Evolutionary conservation across 202 grass and related monocot species (phyloP).

Genomic region (Panicum virgatum): DNA sequence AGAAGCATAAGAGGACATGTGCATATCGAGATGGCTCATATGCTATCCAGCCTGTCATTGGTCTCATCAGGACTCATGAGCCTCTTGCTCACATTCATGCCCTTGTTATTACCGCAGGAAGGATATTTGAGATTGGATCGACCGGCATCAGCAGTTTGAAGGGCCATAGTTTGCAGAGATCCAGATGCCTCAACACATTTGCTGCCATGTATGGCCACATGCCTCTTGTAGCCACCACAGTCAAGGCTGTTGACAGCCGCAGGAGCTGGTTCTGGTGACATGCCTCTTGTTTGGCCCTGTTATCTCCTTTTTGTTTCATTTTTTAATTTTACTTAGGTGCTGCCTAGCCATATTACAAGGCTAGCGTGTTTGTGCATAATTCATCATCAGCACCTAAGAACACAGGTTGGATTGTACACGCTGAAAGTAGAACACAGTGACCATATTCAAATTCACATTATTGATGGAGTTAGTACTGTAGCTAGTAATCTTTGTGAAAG

Average conservation of each 20-base stretch:
- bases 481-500: background rate
- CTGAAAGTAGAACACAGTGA: slow-evolving; percentile 1
- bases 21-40: background rate
- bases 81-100: background rate
- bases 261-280: slow-evolving; percentile 83
- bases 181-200: slow-evolving; percentile 72
- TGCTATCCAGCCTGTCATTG: background rate
- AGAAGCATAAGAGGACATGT: background rate
- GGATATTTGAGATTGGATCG: slow-evolving; percentile 87
- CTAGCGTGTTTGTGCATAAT: slow-evolving; percentile 45
- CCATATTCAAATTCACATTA: background rate
- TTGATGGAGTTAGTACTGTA: background rate
- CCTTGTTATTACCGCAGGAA: slow-evolving; percentile 55
- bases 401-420: slow-evolving; percentile 15
- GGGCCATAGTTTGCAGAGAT: slow-evolving; percentile 68
- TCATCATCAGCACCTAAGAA: slow-evolving; percentile 29
- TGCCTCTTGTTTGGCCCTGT: background rate
- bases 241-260: slow-evolving; percentile 82
- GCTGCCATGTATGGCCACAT: slow-evolving; percentile 73
- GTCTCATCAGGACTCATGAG: slow-evolving; percentile 18
- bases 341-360: slow-evolving; percentile 30
- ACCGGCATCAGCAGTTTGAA: slow-evolving; percentile 81
- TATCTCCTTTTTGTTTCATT: background rate
- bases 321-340: slow-evolving; percentile 10
- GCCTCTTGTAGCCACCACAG: slow-evolving; percentile 72